Conservation (phyloP, 2,329 filamentous ascomycete species). For the Aspergillus aculeatinus region DNA sequence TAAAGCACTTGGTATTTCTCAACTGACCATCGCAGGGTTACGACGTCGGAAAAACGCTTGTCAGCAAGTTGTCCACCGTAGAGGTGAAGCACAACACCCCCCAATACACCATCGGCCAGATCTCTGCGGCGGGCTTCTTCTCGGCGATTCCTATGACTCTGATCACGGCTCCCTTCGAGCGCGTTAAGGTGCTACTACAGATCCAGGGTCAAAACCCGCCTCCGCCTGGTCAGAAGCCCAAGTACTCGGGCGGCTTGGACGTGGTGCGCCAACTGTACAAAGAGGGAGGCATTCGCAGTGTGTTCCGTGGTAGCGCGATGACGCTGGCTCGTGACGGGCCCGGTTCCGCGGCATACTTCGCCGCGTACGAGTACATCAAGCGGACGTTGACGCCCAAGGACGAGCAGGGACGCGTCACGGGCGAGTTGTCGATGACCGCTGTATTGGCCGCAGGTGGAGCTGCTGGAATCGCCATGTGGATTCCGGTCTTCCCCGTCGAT, state of each 20-base stretch:
- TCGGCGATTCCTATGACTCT: constrained; percentile 95
- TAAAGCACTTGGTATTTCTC: background rate
- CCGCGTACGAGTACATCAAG: constrained; percentile 96
- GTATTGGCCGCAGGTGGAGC: constrained; percentile 84
- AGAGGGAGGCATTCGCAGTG: constrained; percentile 83
- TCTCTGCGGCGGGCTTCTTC: constrained; percentile 93
- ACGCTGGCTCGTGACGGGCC: constrained; percentile 93
- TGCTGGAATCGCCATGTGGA: constrained; percentile 98
- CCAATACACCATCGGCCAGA: constrained; percentile 78
- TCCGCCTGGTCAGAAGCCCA: constrained; percentile 85
- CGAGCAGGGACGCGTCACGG: constrained; percentile 67
- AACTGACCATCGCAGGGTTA: constrained; percentile 69
- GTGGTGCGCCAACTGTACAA: constrained; percentile 91
- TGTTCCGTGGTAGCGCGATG: constrained; percentile 87
- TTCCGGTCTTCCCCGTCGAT: constrained; percentile 95
- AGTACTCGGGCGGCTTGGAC: constrained; percentile 82
- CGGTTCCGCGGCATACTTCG: constrained; percentile 92
- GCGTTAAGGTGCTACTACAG: constrained; percentile 96
- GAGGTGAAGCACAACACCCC: constrained; percentile 59
- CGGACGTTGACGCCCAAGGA: constrained; percentile 79
- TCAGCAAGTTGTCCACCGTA: constrained; percentile 65
- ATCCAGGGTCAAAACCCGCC: constrained; percentile 90
- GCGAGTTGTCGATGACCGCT: constrained; percentile 76
- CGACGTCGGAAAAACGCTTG: constrained; percentile 88
- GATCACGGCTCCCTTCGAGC: constrained; percentile 98